These are phyloP conservation scores for Geranium incanum DNA, from an alignment of 441 rosid species.

Conservation along the genomic window DNA sequence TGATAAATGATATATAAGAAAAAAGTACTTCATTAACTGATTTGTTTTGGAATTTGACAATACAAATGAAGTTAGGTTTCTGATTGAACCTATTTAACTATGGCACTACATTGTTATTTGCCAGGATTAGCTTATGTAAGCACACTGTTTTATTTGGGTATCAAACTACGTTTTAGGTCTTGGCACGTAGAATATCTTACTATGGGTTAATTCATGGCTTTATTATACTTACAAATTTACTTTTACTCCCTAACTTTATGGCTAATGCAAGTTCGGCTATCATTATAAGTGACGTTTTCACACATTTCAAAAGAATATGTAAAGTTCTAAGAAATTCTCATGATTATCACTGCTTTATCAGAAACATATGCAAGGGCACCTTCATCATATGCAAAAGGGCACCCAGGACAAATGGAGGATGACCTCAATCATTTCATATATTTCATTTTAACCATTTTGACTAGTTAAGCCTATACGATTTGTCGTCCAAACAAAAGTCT, in stretches of 20 bases:
- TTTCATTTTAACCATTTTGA: not conserved
- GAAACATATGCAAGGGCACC: not conserved
- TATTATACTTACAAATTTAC: not conserved
- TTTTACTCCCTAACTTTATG: constrained; percentile 1
- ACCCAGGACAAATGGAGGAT: not conserved
- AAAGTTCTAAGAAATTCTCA: not conserved
- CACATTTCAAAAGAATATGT: not conserved
- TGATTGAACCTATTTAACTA: not conserved
- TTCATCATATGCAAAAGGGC: not conserved
- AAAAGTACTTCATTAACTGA: not conserved
- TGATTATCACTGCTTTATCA: not conserved
- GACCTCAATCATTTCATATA: not conserved
- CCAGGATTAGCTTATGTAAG: not conserved
- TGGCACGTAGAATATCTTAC: not conserved
- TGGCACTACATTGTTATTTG: not conserved
- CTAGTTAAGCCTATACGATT: not conserved
- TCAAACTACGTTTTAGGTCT: not conserved
- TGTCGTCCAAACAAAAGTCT: not conserved
- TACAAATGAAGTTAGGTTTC: not conserved
- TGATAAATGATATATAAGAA: not conserved
- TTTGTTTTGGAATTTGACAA: not conserved
- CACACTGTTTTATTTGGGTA: not conserved
- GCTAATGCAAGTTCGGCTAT: not conserved
- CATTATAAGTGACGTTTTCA: not conserved
- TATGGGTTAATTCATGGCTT: not conserved